Evolutionary conservation across 2,329 filamentous ascomycete species (phyloP).

Genomic region (Trichoderma gracile): DNA sequence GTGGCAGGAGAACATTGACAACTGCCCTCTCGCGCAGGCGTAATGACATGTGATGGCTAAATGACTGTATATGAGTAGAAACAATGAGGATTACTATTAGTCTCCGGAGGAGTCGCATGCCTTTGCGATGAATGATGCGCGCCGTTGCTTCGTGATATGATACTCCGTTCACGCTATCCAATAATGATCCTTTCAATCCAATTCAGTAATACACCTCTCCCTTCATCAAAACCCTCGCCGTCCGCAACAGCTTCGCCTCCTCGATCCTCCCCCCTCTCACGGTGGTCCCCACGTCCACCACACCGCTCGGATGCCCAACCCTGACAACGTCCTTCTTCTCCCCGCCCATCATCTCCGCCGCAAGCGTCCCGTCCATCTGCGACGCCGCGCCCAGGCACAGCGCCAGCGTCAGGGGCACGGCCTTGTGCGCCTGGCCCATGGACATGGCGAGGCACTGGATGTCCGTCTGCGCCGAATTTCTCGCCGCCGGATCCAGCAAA

Average conservation of each 20-base stretch:
- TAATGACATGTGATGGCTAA: too few species aligned
- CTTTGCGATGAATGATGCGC: background rate
- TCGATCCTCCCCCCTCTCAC: constrained; percentile 43
- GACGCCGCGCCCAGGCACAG: constrained; percentile 53
- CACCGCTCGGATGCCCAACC: constrained; percentile 51
- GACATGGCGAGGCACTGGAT: constrained; percentile 53
- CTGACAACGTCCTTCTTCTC: constrained; percentile 36
- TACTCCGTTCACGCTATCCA: too few species aligned
- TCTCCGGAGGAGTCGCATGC: background rate
- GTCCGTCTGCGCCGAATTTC: constrained; percentile 35
- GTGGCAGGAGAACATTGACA: constrained; percentile 41
- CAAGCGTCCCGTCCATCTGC: constrained; percentile 47
- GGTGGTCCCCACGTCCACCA: constrained; percentile 48
- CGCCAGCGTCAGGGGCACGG: constrained; percentile 57
- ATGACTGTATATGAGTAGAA: background rate
- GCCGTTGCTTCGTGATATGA: too few species aligned
- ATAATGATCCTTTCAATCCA: too few species aligned
- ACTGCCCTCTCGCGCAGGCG: constrained; percentile 36
- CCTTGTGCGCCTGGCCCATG: constrained; percentile 58
- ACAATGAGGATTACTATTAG: background rate
- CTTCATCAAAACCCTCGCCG: constrained; percentile 52
- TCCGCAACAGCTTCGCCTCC: constrained; percentile 49
- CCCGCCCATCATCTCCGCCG: constrained; percentile 36
- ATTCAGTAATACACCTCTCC: constrained; percentile 48
- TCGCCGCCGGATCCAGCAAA: constrained; percentile 40